These are phyloP conservation scores for Thraustochytrium sp. DNA, from an alignment of 352 stramenopile genomes.

Conservation along the genomic window DNA sequence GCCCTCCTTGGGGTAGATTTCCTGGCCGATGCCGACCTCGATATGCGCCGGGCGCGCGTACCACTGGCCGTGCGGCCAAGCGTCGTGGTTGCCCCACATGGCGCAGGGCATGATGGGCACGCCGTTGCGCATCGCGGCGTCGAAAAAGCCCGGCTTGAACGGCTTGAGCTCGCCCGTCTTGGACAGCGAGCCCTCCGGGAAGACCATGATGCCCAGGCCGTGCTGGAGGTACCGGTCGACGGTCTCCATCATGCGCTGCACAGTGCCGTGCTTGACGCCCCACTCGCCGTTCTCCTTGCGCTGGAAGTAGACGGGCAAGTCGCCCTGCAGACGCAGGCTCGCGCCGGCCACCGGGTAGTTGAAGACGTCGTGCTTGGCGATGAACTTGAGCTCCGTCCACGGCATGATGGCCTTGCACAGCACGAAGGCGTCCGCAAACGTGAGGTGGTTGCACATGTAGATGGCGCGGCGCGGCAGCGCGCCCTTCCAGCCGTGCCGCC, in stretches of 20 bases:
- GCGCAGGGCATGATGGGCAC: constrained; percentile 24
- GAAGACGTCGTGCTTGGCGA: constrained; percentile 28
- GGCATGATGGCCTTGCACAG: not conserved
- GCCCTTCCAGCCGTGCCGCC: constrained; percentile 19
- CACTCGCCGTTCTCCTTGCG: constrained; percentile 30
- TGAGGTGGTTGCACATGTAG: constrained; percentile 35
- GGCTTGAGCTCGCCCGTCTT: not conserved
- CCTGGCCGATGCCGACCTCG: constrained; percentile 3
- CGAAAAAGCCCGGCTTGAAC: constrained; percentile 39
- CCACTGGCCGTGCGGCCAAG: not conserved
- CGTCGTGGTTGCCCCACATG: constrained; percentile 20
- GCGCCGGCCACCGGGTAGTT: constrained; percentile 7
- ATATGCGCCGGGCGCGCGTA: not conserved
- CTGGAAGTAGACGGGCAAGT: constrained; percentile 21
- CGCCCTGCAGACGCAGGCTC: not conserved
- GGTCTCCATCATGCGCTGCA: not conserved
- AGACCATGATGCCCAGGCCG: not conserved
- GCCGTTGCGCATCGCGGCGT: not conserved
- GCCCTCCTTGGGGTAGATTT: not conserved
- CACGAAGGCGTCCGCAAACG: constrained; percentile 33
- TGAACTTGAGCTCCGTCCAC: constrained; percentile 14
- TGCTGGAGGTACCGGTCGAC: not conserved
- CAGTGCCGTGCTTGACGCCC: not conserved
- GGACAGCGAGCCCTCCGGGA: constrained; percentile 32
- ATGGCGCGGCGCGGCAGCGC: not conserved